Base-by-base conservation (phyloP, 768 basidiomycete species). In the Rhizopogon salebrosus region DNA sequence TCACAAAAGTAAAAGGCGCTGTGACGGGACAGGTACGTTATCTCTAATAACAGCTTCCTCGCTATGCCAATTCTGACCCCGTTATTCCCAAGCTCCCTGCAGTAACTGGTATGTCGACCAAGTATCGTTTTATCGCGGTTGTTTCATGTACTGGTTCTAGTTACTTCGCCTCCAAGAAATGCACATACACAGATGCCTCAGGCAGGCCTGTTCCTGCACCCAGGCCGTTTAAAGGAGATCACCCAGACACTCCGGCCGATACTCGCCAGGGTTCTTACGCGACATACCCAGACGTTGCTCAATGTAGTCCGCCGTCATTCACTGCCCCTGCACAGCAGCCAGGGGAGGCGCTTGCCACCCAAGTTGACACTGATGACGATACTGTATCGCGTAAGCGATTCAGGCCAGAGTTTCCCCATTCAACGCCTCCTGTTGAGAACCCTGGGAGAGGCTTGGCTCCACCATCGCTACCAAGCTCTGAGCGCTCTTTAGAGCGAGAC, bases 1-100 rank as follows among this genome's bases (percentile, higher is more conserved):
- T 65, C 90, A 92, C 65, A 89, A 87, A 67, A 85, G 83, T 70
- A 92, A 92, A 64, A 81, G 89, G 23, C 81, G 89, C 43, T 91
- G 89, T 69, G 88, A 90, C 69, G 88, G 88, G 29, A 88, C 85
- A 55, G 83, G 87, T 85, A 55, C 54, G 82, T 73, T 46, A 52
- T 50, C 29, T 45, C 26, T 18, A 41, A 41, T 56, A 37, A 29
- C 48, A 22, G 36, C 52, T 16, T 54, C 42, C 55, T 51, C 34
- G 41, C 48, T 36, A 50, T 18, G 40, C 52, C 48, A 57, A 31
- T 26, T 43, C 6, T 54, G 6, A 48, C 45, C 20, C 42, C 39
- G 50, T 49, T 48, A 20, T 60, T 50, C 56, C 61, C 43, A 67
- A 87, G 85, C 85, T 9, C 87, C 87, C 6, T 91, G 89, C 62